Percentiles rank a stretch among this genome's conserved stretches.
These are phyloP conservation scores for Geranomyces michiganensis DNA, from an alignment of 192 early-diverging fungal species.

Conservation along the genomic window DNA sequence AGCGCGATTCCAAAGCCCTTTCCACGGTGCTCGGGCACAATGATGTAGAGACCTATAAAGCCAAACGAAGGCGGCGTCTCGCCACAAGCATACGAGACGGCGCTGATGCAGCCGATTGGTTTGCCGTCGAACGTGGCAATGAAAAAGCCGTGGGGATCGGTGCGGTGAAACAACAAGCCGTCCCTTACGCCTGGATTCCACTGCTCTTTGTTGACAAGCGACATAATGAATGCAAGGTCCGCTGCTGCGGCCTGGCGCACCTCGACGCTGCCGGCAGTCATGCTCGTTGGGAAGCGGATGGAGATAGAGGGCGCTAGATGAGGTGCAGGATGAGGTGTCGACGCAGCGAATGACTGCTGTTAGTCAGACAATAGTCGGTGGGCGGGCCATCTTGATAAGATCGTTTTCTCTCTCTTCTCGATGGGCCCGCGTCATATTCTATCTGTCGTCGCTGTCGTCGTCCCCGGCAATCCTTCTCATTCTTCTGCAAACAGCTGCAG, in stretches of 20 bases:
- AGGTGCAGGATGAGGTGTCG: too few species aligned
- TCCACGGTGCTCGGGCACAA: background rate
- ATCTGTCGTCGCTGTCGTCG: too few species aligned
- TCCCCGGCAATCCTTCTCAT: too few species aligned
- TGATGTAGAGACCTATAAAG: conserved; percentile 11
- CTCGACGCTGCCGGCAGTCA: too few species aligned
- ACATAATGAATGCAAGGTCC: background rate
- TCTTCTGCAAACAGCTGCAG: too few species aligned
- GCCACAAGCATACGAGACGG: background rate
- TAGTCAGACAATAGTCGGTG: too few species aligned
- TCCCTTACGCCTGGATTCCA: background rate
- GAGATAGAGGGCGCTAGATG: too few species aligned
- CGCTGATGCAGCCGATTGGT: conserved; percentile 6
- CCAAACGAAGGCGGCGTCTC: background rate
- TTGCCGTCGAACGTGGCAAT: background rate
- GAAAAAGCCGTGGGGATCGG: background rate
- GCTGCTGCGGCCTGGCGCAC: background rate
- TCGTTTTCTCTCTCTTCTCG: too few species aligned
- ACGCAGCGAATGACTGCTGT: too few species aligned
- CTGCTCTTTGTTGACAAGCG: background rate
- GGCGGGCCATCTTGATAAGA: too few species aligned
- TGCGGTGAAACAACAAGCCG: background rate
- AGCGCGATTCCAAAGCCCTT: background rate
- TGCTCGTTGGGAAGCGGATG: too few species aligned
- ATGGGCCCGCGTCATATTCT: too few species aligned